These are phyloP conservation scores for Lactarius akahatsu DNA, from an alignment of 768 basidiomycete species.

Conservation along the genomic window DNA sequence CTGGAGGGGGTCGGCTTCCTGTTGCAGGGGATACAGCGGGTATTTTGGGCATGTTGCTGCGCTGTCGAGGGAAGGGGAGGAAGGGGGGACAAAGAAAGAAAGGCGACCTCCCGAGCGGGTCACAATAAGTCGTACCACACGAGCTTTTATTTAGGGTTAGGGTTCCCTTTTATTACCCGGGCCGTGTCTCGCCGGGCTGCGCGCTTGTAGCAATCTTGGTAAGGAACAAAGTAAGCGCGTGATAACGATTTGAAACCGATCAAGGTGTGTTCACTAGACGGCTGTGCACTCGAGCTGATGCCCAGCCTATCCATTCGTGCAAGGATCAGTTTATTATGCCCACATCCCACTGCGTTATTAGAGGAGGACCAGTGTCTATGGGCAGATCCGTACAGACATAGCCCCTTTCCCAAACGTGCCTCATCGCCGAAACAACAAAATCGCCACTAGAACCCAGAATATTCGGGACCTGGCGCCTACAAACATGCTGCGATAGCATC, in stretches of 20 bases:
- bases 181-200: neutral
- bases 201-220: neutral
- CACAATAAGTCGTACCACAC: slow-evolving; percentile 26
- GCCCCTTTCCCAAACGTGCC: neutral
- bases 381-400: neutral
- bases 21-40: slow-evolving; percentile 61
- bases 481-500: neutral
- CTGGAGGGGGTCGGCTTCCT: slow-evolving; percentile 44
- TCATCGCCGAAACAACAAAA: neutral
- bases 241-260: too few relatives aligned
- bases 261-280: too few relatives aligned
- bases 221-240: too few relatives aligned
- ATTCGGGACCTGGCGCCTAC: neutral
- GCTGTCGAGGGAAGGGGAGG: slow-evolving; percentile 11
- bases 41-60: slow-evolving; percentile 49
- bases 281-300: too few relatives aligned
- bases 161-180: neutral
- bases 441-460: neutral
- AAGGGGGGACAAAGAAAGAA: slow-evolving; percentile 8
- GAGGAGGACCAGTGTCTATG: neutral
- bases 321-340: neutral
- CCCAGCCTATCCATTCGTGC: neutral
- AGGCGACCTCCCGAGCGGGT: neutral
- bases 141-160: slow-evolving; percentile 15
- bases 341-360: neutral